These are phyloP conservation scores for Coniferiporia sulphurascens DNA, from an alignment of 1,284 basidiomycete species.

Conservation along the genomic window DNA sequence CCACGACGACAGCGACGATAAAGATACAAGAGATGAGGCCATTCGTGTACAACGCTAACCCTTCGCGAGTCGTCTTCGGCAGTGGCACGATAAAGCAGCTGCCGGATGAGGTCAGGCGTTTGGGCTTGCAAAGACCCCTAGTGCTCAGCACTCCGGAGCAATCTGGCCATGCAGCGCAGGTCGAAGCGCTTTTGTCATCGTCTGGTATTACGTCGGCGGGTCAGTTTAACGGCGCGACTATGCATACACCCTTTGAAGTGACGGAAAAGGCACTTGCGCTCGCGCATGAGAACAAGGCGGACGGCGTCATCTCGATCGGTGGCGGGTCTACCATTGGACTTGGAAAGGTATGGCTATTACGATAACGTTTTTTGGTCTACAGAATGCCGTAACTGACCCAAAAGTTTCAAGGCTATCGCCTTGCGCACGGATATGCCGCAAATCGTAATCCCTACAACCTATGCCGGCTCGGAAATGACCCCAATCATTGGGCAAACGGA, in stretches of 20 bases:
- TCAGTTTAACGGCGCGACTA: constrained; percentile 34
- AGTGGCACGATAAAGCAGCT: constrained; percentile 33
- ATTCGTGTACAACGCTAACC: constrained; percentile 36
- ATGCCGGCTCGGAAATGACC: constrained; percentile 41
- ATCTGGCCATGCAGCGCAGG: constrained; percentile 24
- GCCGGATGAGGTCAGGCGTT: constrained; percentile 31
- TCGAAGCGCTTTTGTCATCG: constrained; percentile 26
- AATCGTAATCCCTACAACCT: constrained; percentile 43
- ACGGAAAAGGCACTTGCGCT: constrained; percentile 34
- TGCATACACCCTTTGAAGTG: constrained; percentile 41
- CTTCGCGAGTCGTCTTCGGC: constrained; percentile 40
- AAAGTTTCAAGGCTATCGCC: constrained; percentile 30
- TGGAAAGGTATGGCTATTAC: constrained; percentile 27
- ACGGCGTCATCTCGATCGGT: constrained; percentile 39
- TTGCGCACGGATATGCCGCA: constrained; percentile 37
- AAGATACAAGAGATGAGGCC: constrained; percentile 27
- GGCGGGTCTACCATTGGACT: constrained; percentile 41
- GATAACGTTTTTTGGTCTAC: neutral
- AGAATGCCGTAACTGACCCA: neutral
- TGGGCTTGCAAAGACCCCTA: constrained; percentile 32
- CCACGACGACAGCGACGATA: neutral
- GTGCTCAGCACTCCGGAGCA: constrained; percentile 34
- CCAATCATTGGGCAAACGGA: constrained; percentile 42
- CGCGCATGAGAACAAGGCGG: constrained; percentile 30
- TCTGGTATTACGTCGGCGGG: constrained; percentile 26